Percentiles rank a stretch among this genome's conserved stretches.
These are phyloP conservation scores for Rhodotorula toruloides DNA, from an alignment of 768 basidiomycete species.

Conservation along the genomic window DNA sequence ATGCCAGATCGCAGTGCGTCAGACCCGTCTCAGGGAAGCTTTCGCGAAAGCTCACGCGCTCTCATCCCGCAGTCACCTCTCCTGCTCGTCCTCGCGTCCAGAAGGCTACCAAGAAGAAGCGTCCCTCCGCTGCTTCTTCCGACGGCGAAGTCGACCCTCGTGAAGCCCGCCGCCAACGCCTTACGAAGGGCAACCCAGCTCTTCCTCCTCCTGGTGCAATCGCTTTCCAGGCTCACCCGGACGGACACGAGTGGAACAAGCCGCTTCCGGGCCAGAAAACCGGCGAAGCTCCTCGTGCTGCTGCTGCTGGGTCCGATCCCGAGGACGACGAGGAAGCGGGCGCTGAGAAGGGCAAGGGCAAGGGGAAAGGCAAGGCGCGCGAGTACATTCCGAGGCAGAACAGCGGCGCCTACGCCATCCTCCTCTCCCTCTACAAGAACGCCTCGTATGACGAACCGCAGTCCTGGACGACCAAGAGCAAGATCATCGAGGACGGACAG, in stretches of 20 bases:
- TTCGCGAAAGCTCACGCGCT: not conserved
- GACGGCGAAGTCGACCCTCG: constrained; percentile 9
- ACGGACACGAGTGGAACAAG: constrained; percentile 5
- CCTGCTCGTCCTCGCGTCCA: not conserved
- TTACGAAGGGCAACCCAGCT: not conserved
- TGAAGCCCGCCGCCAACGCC: constrained; percentile 8
- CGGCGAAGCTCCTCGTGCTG: no score
- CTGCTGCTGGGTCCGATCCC: no score
- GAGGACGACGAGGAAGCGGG: not conserved
- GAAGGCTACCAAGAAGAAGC: constrained; percentile 8
- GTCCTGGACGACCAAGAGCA: not conserved
- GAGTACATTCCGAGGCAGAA: constrained; percentile 27
- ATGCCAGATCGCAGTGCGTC: constrained; percentile 29
- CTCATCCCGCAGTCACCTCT: not conserved
- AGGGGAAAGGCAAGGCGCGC: constrained; percentile 4
- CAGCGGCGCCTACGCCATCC: constrained; percentile 32
- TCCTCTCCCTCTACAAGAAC: constrained; percentile 29
- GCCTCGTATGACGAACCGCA: constrained; percentile 14
- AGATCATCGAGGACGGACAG: constrained; percentile 9
- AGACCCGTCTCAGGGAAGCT: not conserved
- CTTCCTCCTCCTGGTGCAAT: not conserved
- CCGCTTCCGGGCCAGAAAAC: not conserved
- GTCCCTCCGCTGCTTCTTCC: not conserved
- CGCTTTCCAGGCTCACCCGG: constrained; percentile 4
- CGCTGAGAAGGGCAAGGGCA: constrained; percentile 8